Base-by-base conservation (phyloP, 768 basidiomycete species). In the Pisolithus albus region DNA sequence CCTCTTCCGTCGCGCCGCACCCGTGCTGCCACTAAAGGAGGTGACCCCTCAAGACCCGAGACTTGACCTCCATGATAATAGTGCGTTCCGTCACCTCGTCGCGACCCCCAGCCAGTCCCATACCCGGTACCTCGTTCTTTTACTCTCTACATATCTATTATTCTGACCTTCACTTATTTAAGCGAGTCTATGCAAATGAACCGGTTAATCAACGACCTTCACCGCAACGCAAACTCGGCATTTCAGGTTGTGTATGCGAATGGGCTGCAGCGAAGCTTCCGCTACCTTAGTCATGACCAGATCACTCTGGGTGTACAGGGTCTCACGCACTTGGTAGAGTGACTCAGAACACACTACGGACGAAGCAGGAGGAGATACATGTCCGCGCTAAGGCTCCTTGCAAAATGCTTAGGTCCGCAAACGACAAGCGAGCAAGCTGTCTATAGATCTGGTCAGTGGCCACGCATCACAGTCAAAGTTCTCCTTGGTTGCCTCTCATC, bases 401-500 rank as follows among this genome's bases (percentile, higher is more conserved):
- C 47, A 26, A 39, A 49, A 5, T 9, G 18, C 32, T 51, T 56
- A 56, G 26, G 45, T 10, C 45, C 45, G 4, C 45, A 23, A 10
- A 50, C 15, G 4, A 1, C 19, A 15, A 1, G 8, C 8, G 54
- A 56, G 18, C 13, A 38, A 6, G 24, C 54, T 3, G 10, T 50
- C 2, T 32, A 24, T 7, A 26, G 46, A 26, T 48, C 61, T 5
- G 57, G 56, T 4, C 53, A 65, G 47, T 72, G 70, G 70, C 72
- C 72, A 2, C 59, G 64, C 21, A 51, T 68, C 9, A 64, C 65
- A 15, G 42, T 52, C 3, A 63, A 56, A 46, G 55, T 56, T 21
- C 55, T 73, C 16, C 56, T 73, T 13, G 37, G 48, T 16, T 49
- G 53, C 8, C 54, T 72, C 41, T 55, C 61, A 19, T 59, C 57